phyloP scores from a whole-genome alignment of 2,329 filamentous ascomycete genomes.

The Beauveria rudraprayagi region DNA sequence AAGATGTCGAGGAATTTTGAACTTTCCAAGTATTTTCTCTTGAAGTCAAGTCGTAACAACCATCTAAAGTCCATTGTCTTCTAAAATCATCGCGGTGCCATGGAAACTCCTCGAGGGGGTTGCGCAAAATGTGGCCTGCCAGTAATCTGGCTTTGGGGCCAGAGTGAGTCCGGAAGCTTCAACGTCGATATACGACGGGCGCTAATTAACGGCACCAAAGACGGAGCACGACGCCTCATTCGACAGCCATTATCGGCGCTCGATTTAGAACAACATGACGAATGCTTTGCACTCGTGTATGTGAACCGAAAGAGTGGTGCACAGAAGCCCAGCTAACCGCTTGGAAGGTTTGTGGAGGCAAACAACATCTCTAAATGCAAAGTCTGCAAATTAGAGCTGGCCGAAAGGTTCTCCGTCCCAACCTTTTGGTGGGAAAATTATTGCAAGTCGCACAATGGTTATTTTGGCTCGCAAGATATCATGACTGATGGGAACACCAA shows the following conservation, averaged over 20 bases:
- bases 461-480: slow-evolving; percentile 14
- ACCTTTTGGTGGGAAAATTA: slow-evolving; percentile 8
- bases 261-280: neutral
- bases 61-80: too few relatives aligned
- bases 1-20: too few relatives aligned
- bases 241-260: neutral
- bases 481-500: slow-evolving; percentile 10
- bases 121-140: neutral
- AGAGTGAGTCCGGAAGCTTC: neutral
- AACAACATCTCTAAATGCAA: neutral
- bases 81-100: too few relatives aligned
- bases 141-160: neutral
- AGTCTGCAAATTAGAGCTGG: neutral
- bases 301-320: neutral
- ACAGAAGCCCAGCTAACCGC: neutral
- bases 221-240: neutral
- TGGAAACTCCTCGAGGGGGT: neutral
- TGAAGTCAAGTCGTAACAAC: too few relatives aligned
- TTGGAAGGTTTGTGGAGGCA: neutral
- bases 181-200: too few relatives aligned
- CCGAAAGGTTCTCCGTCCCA: slow-evolving; percentile 3
- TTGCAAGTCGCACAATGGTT: slow-evolving; percentile 12
- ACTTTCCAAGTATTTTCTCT: too few relatives aligned
- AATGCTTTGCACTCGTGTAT: neutral
- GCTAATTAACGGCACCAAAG: neutral